Conservation (phyloP, 805 yeast genomes). For the Candida ascalaphidarum region DNA sequence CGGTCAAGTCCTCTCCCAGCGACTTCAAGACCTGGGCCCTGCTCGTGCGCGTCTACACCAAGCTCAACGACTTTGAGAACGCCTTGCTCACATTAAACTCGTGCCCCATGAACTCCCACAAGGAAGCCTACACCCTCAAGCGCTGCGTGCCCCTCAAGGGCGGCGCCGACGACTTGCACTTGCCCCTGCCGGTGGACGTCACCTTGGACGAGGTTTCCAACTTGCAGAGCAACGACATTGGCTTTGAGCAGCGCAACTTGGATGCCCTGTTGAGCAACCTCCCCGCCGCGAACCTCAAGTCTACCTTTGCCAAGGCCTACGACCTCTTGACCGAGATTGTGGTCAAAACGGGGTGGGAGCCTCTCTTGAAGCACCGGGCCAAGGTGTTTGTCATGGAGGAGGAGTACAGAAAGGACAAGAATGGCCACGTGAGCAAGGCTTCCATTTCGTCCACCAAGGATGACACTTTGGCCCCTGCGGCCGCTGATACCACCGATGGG, state of each 20-base stretch:
- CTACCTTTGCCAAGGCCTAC: conserved; percentile 37
- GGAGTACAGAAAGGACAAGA: conserved; percentile 34
- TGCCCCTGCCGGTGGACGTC: conserved; percentile 72
- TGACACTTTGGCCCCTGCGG: conserved; percentile 1
- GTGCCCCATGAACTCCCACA: conserved; percentile 73
- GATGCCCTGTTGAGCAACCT: conserved; percentile 54
- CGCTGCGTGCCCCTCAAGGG: conserved; percentile 47
- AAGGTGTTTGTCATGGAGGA: conserved; percentile 42
- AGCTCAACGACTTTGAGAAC: conserved; percentile 57
- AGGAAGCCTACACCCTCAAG: conserved; percentile 55
- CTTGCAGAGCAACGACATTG: conserved; percentile 56
- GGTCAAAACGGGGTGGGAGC: conserved; percentile 38
- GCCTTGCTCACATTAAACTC: conserved; percentile 68
- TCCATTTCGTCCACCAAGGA: conserved; percentile 5
- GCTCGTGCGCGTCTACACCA: conserved; percentile 55
- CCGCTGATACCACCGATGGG: conserved; percentile 2
- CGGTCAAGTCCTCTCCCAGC: conserved; percentile 67
- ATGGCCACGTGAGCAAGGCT: conserved; percentile 5
- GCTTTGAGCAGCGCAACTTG: conserved; percentile 54
- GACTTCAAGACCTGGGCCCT: conserved; percentile 70
- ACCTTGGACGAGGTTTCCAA: conserved; percentile 60
- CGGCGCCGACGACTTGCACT: conserved; percentile 48
- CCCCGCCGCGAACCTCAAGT: conserved; percentile 61
- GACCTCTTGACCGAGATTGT: conserved; percentile 38
- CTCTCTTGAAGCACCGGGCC: conserved; percentile 35